Conservation (phyloP, 2,329 filamentous ascomycete genomes). For the Monilinia vaccinii-corymbosi region DNA sequence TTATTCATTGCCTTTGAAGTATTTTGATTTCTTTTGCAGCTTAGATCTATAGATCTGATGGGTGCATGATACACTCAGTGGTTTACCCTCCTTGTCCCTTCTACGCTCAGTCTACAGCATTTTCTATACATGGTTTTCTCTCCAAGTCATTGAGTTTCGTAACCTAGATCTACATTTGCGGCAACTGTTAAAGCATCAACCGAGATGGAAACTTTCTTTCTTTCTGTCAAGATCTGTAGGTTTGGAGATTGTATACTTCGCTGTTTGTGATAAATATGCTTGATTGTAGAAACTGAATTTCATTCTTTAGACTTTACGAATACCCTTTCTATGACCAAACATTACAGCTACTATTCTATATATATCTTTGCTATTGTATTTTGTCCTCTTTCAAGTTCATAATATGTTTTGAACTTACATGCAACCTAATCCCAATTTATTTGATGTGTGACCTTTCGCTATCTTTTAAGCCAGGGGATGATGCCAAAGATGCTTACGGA, state of each 20-base stretch:
- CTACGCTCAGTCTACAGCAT: too few species aligned
- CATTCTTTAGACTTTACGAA: not conserved
- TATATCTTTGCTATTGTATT: not conserved
- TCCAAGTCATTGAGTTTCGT: not conserved
- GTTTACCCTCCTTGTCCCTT: not conserved
- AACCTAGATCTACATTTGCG: not conserved
- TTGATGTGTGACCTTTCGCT: too few species aligned
- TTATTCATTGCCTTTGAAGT: not conserved
- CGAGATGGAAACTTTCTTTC: not conserved
- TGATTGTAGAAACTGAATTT: not conserved
- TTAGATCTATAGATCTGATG: not conserved
- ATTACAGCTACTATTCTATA: not conserved
- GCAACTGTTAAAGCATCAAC: rapidly evolving
- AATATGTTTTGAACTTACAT: not conserved
- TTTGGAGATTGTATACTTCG: not conserved
- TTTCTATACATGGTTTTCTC: not conserved
- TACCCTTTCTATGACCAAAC: not conserved
- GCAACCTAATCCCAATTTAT: not conserved
- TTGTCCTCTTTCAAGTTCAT: not conserved
- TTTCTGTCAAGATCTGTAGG: not conserved
- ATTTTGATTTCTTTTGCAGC: not conserved
- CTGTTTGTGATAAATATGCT: not conserved
- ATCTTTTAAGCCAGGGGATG: too few species aligned
- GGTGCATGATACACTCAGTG: not conserved
- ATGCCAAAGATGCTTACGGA: too few species aligned